A percentile compares a stretch with the other conserved stretches of the same genome.
phyloP scores from a whole-genome alignment of 2,329 filamentous ascomycete species.

The Hyphodiscus sp. region DNA sequence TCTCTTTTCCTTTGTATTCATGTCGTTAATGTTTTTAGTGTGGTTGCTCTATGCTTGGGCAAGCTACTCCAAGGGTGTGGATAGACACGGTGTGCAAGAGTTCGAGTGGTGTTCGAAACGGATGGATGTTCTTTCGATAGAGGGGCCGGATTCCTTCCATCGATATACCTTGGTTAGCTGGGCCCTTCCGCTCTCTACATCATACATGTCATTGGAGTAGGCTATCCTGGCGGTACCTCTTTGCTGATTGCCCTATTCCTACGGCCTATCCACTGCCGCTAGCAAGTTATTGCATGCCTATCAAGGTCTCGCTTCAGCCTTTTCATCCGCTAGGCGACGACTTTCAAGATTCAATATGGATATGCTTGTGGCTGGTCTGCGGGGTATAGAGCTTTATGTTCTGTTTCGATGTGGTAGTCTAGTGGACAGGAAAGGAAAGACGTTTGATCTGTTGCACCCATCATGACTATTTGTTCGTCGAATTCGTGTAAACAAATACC shows the following conservation, averaged over 20 bases:
- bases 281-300: slow-evolving; percentile 26
- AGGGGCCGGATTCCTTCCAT: slow-evolving; percentile 26
- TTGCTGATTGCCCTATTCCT: slow-evolving; percentile 16
- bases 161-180: slow-evolving; percentile 25
- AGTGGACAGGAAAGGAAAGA: slow-evolving; percentile 23
- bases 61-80: slow-evolving; percentile 19
- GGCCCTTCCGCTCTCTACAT: slow-evolving; percentile 13
- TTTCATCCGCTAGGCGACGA: slow-evolving; percentile 7
- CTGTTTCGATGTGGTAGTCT: slow-evolving; percentile 22
- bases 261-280: slow-evolving; percentile 22
- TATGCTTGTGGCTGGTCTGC: slow-evolving; percentile 26
- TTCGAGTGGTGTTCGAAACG: slow-evolving; percentile 22
- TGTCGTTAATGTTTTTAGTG: slow-evolving; percentile 29
- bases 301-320: slow-evolving; percentile 11
- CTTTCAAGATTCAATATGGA: slow-evolving; percentile 15
- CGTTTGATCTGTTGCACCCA: slow-evolving; percentile 27
- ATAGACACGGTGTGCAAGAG: slow-evolving; percentile 13
- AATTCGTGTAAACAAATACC: slow-evolving; percentile 15
- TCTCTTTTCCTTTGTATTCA: slow-evolving; percentile 28
- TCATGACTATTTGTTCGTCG: slow-evolving; percentile 8
- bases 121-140: slow-evolving; percentile 25
- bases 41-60: slow-evolving; percentile 12
- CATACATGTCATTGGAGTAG: slow-evolving; percentile 19
- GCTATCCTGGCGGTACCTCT: slow-evolving; percentile 22
- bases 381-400: slow-evolving; percentile 17